phyloP scores from a whole-genome alignment of 2,329 filamentous ascomycete species.

The Cladosporium sp. region DNA sequence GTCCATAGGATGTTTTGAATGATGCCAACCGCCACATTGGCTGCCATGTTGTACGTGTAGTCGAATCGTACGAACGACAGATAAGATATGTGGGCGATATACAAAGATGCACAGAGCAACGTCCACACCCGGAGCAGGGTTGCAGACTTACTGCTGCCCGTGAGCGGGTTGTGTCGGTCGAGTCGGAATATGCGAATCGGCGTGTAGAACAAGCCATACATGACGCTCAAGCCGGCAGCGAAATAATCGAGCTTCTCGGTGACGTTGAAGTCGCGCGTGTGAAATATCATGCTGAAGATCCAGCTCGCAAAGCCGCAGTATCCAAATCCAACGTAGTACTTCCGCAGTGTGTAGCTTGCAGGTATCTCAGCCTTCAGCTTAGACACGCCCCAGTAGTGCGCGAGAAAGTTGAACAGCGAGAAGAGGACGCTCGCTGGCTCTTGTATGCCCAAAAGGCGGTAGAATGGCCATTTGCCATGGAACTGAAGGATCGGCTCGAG shows the following conservation, averaged over 20 bases:
- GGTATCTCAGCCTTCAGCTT: slow-evolving; percentile 70
- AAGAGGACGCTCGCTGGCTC: slow-evolving; percentile 93
- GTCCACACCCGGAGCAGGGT: slow-evolving; percentile 71
- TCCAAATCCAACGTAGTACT: slow-evolving; percentile 76
- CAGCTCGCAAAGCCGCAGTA: slow-evolving; percentile 79
- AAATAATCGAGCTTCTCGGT: slow-evolving; percentile 98
- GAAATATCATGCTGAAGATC: slow-evolving; percentile 87
- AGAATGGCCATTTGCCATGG: slow-evolving; percentile 98
- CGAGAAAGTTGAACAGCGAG: slow-evolving; percentile 84
- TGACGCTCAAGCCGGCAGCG: slow-evolving; percentile 79
- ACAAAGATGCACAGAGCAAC: slow-evolving; percentile 64
- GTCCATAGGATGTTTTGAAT: slow-evolving; percentile 82
- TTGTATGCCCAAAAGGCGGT: slow-evolving; percentile 85
- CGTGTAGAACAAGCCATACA: slow-evolving; percentile 88
- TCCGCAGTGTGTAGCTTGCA: slow-evolving; percentile 66
- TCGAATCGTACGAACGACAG: slow-evolving; percentile 85
- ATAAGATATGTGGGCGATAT: slow-evolving; percentile 74
- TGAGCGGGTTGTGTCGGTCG: slow-evolving; percentile 50
- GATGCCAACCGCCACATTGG: slow-evolving; percentile 78
- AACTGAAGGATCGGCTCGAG: slow-evolving; percentile 75
- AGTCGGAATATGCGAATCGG: slow-evolving; percentile 78
- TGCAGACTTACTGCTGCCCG: slow-evolving; percentile 14
- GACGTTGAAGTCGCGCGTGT: slow-evolving; percentile 76
- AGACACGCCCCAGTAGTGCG: slow-evolving; percentile 72
- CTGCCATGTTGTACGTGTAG: slow-evolving; percentile 97